These are phyloP conservation scores for Claviceps pazoutovae DNA, from an alignment of 2,329 filamentous ascomycete genomes.

Conservation along the genomic window DNA sequence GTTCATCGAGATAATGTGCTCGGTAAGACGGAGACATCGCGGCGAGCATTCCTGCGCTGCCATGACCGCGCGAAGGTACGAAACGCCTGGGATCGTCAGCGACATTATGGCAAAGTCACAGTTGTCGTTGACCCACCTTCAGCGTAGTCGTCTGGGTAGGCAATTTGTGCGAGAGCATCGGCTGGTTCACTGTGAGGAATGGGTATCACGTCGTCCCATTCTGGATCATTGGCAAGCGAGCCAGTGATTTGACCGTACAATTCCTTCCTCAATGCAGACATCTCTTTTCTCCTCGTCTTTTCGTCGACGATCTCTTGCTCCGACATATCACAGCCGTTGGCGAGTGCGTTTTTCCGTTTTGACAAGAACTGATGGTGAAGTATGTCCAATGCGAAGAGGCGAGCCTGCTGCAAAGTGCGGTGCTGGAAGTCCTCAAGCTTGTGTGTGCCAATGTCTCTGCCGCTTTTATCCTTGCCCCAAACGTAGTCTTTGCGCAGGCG, in stretches of 20 bases:
- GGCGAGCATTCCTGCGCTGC: conserved; percentile 69
- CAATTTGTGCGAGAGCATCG: conserved; percentile 77
- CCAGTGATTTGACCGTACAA: conserved; percentile 37
- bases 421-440: conserved; percentile 30
- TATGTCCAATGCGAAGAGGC: conserved; percentile 28
- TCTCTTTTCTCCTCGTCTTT: conserved; percentile 31
- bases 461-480: conserved; percentile 39
- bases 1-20: conserved; percentile 84
- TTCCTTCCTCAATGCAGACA: conserved; percentile 36
- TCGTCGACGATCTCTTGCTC: conserved; percentile 32
- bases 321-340: conserved; percentile 14
- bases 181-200: conserved; percentile 75
- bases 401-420: conserved; percentile 26
- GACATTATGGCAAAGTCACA: background rate
- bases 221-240: conserved; percentile 44
- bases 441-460: conserved; percentile 35
- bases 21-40: conserved; percentile 67
- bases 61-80: conserved; percentile 91
- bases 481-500: conserved; percentile 23
- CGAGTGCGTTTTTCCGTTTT: conserved; percentile 19
- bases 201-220: conserved; percentile 73
- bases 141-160: conserved; percentile 78
- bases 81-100: conserved; percentile 47
- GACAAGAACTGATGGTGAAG: conserved; percentile 31
- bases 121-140: conserved; percentile 40